Conservation (phyloP, 2,329 filamentous ascomycete genomes). For the Curvularia lunata region DNA sequence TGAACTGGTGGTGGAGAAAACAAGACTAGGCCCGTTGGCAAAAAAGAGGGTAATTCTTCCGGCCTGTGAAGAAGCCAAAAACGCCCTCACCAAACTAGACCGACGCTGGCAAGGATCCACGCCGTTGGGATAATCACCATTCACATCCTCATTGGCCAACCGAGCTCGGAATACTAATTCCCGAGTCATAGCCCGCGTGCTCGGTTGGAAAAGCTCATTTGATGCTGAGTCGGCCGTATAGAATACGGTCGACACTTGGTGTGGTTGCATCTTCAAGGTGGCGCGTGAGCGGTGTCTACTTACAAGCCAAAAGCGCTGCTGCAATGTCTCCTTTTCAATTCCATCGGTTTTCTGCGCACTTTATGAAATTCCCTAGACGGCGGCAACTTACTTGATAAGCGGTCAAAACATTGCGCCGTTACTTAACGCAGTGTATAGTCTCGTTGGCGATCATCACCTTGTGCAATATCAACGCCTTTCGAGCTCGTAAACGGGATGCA, state of each 20-base stretch:
- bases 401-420: neutral
- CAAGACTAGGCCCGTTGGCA: neutral
- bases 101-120: too few species aligned
- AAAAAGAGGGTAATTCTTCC: neutral
- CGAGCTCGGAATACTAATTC: neutral
- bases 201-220: neutral
- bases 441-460: neutral
- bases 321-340: neutral
- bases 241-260: neutral
- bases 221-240: neutral
- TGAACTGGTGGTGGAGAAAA: neutral
- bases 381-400: neutral
- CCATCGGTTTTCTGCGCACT: neutral
- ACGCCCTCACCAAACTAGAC: conserved; percentile 5
- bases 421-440: neutral
- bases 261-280: neutral
- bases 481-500: conserved; percentile 14
- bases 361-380: neutral
- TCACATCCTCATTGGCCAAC: neutral
- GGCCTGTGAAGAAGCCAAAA: neutral
- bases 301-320: neutral
- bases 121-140: neutral
- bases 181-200: neutral
- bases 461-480: neutral
- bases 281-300: neutral